Evolutionary conservation across 2,329 filamentous ascomycete genomes (phyloP).

Genomic region (Xylariaceae sp.): DNA sequence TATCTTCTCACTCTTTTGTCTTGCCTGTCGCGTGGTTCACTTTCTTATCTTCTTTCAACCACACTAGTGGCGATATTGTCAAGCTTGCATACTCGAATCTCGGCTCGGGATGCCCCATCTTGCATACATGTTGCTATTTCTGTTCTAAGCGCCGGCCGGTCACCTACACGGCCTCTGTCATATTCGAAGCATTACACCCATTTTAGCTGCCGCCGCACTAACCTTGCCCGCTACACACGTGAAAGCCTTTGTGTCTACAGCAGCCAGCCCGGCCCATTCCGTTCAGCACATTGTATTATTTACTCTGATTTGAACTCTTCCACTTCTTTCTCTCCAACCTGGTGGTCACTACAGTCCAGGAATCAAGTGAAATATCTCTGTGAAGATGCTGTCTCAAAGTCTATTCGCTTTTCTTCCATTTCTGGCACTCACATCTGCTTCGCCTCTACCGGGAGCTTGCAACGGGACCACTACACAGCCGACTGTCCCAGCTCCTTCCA

Average conservation of each 20-base stretch:
- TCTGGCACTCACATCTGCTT: slow-evolving; percentile 31
- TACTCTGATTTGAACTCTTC: slow-evolving; percentile 8
- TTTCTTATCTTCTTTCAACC: slow-evolving; percentile 9
- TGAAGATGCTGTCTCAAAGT: slow-evolving; percentile 35
- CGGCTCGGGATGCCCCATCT: slow-evolving; percentile 34
- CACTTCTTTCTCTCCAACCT: slow-evolving; percentile 2
- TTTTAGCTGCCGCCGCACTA: slow-evolving; percentile 32
- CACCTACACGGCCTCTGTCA: slow-evolving; percentile 25
- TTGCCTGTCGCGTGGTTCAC: not conserved
- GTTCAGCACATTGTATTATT: slow-evolving; percentile 15
- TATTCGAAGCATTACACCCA: slow-evolving; percentile 28
- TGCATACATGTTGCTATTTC: slow-evolving; percentile 29
- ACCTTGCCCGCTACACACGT: slow-evolving; percentile 16
- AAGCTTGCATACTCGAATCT: slow-evolving; percentile 28
- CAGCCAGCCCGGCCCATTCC: slow-evolving; percentile 2
- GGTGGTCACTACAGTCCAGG: not conserved
- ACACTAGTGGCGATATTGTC: slow-evolving; percentile 19
- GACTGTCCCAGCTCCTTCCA: slow-evolving; percentile 12
- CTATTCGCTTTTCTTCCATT: slow-evolving; percentile 32
- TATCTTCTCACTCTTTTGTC: slow-evolving; percentile 12
- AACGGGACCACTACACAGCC: slow-evolving; percentile 11
- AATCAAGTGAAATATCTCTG: slow-evolving; percentile 7
- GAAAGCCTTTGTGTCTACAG: slow-evolving; percentile 12
- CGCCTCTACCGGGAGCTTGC: slow-evolving; percentile 27
- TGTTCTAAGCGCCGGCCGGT: slow-evolving; percentile 36